A percentile compares a stretch with the other conserved stretches of the same genome.
phyloP scores from a whole-genome alignment of 768 basidiomycete species.

The Serendipita indica region DNA sequence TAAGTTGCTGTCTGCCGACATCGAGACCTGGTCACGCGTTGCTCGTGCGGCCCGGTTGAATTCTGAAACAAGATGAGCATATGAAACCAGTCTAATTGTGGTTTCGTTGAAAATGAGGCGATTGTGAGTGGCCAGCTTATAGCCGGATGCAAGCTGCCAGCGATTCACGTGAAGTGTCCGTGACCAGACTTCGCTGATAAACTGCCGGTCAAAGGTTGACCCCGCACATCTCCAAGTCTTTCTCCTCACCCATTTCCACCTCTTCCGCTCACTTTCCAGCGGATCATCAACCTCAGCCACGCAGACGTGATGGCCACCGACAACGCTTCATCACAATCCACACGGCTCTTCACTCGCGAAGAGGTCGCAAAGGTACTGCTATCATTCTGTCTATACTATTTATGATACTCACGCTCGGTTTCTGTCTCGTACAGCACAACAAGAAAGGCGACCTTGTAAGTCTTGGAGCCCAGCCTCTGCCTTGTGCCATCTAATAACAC shows the following conservation, averaged over 20 bases:
- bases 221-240: neutral
- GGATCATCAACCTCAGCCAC: neutral
- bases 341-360: conserved; percentile 40
- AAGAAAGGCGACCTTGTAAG: conserved; percentile 49
- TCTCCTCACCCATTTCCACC: neutral
- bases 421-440: conserved; percentile 41
- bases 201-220: too few species aligned
- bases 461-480: neutral
- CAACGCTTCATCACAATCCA: neutral
- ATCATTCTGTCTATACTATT: neutral
- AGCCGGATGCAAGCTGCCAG: too few species aligned
- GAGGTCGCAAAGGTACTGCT: conserved; percentile 51
- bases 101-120: too few species aligned
- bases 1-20: too few species aligned
- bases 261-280: neutral
- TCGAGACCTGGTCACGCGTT: too few species aligned
- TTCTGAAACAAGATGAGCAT: too few species aligned
- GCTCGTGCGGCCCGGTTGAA: too few species aligned
- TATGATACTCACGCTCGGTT: neutral
- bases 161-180: neutral
- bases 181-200: neutral
- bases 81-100: too few species aligned
- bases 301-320: neutral
- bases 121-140: too few species aligned
- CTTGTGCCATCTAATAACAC: neutral